These are phyloP conservation scores for Candida khao-thaluensis DNA, from an alignment of 805 yeast genomes.

Conservation along the genomic window DNA sequence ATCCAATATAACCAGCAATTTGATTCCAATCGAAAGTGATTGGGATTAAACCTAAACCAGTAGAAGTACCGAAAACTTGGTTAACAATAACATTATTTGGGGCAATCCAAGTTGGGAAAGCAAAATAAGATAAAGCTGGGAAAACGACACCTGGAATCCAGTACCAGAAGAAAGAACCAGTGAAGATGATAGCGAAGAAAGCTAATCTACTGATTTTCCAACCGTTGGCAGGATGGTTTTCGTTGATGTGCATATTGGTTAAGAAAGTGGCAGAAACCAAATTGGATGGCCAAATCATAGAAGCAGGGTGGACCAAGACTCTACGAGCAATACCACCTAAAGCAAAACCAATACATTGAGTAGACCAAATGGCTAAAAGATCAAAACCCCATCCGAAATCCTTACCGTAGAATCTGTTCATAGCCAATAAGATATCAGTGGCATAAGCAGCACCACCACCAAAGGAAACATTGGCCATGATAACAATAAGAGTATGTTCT, in stretches of 20 bases:
- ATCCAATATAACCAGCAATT: constrained; percentile 53
- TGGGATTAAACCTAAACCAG: constrained; percentile 67
- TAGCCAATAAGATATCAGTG: constrained; percentile 55
- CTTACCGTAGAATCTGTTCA: constrained; percentile 45
- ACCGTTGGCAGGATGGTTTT: constrained; percentile 52
- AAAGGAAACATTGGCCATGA: constrained; percentile 19
- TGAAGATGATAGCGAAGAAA: constrained; percentile 12
- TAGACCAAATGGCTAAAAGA: constrained; percentile 34
- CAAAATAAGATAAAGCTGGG: constrained; percentile 57
- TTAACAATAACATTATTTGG: constrained; percentile 58
- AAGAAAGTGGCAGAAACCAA: constrained; percentile 53
- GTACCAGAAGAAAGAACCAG: constrained; percentile 46
- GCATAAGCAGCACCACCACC: constrained; percentile 40
- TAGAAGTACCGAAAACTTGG: constrained; percentile 59
- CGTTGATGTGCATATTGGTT: constrained; percentile 34
- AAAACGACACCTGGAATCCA: constrained; percentile 64
- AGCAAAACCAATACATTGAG: constrained; percentile 67
- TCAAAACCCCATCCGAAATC: constrained; percentile 32
- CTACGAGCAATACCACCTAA: constrained; percentile 62
- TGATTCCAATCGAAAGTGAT: constrained; percentile 43
- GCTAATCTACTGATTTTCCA: constrained; percentile 18
- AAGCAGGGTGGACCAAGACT: constrained; percentile 59
- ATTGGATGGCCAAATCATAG: constrained; percentile 71
- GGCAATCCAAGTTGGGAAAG: constrained; percentile 65
- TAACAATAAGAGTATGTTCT: constrained; percentile 24